Evolutionary conservation across 2,329 filamentous ascomycete genomes (phyloP).

Genomic region (Pseudogymnoascus sp.): DNA sequence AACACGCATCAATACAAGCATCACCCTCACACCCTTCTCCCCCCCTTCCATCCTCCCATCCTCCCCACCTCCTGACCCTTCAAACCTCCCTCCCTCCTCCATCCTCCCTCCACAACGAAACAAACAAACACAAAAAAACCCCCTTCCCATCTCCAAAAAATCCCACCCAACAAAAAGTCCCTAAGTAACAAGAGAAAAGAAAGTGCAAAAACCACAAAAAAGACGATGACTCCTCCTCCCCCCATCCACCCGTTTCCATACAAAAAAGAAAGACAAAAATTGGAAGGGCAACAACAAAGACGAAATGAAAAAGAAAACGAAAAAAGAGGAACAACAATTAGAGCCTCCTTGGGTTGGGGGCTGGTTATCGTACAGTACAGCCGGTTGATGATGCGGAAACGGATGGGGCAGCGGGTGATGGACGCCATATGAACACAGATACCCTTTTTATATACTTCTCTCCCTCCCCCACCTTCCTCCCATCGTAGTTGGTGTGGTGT

Average conservation of each 20-base stretch:
- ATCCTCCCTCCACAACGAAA: not conserved
- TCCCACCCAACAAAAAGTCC: not conserved
- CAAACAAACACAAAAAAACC: not conserved
- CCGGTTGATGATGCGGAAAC: not conserved
- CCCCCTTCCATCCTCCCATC: not conserved
- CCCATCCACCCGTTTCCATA: not conserved
- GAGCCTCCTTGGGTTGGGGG: not conserved
- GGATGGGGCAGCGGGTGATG: not conserved
- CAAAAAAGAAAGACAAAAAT: not conserved
- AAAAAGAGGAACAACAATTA: not conserved
- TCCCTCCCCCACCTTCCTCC: not conserved
- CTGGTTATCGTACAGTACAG: slow-evolving; percentile 1
- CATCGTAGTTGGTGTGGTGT: not conserved
- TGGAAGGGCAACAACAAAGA: not conserved
- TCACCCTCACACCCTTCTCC: not conserved
- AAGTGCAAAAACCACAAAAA: not conserved
- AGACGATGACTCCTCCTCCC: not conserved
- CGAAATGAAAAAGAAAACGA: not conserved
- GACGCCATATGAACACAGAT: not conserved
- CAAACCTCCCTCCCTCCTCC: not conserved
- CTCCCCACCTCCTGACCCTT: not conserved
- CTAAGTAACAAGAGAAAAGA: not conserved
- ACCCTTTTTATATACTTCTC: slow-evolving; percentile 3
- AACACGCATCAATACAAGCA: slow-evolving; percentile 6
- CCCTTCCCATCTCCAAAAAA: not conserved